Evolutionary conservation across 2,329 filamentous ascomycete species (phyloP).

Genomic region (Xylariales sp.): DNA sequence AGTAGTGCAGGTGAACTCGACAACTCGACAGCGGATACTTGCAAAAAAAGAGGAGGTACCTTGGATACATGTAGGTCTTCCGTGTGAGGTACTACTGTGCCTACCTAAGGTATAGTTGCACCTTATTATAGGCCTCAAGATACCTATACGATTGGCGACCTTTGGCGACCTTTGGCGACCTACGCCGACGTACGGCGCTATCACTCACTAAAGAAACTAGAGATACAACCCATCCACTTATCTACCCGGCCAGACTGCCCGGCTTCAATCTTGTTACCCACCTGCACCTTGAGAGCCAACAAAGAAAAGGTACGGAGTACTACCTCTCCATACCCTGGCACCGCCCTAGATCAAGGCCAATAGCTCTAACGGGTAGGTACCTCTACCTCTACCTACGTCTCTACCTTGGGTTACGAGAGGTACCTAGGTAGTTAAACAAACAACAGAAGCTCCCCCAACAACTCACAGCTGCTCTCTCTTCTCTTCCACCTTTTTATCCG

Average conservation of each 20-base stretch:
- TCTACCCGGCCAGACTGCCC: neutral
- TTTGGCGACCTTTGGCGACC: too few relatives aligned
- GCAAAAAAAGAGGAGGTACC: too few relatives aligned
- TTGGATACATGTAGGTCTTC: too few relatives aligned
- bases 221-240: neutral
- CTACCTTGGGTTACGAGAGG: too few relatives aligned
- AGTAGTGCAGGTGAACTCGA: too few relatives aligned
- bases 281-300: neutral
- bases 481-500: conserved; percentile 5
- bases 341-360: neutral
- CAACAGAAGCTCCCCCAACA: neutral
- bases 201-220: neutral
- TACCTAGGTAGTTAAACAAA: neutral
- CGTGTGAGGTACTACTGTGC: too few relatives aligned
- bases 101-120: too few relatives aligned
- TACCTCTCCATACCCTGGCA: too few relatives aligned
- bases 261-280: conserved; percentile 1
- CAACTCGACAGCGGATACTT: too few relatives aligned
- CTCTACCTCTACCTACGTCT: too few relatives aligned
- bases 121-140: too few relatives aligned
- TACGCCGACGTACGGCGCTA: neutral
- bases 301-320: neutral
- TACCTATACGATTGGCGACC: neutral
- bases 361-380: too few relatives aligned
- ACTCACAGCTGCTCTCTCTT: conserved; percentile 1